phyloP scores from a whole-genome alignment of 2,329 filamentous ascomycete species.

The Trichophaea hybrida region DNA sequence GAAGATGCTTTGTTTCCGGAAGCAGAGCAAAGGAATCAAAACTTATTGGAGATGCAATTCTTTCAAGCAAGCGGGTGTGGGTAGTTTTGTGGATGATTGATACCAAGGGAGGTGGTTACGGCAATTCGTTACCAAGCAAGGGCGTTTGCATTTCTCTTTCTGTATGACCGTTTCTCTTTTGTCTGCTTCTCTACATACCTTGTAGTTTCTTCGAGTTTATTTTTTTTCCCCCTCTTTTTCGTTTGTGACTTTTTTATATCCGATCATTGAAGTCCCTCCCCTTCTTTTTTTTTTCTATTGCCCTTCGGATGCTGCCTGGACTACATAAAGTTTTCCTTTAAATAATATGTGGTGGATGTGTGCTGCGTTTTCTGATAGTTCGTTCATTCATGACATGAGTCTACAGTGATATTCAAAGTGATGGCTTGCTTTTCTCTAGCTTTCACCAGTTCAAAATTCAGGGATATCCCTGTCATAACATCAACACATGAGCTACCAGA shows the following conservation, averaged over 20 bases:
- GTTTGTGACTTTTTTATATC: constrained; percentile 15
- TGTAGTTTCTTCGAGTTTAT: constrained; percentile 22
- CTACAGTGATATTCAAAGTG: too few species aligned
- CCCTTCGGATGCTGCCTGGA: background rate
- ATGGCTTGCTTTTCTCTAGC: too few species aligned
- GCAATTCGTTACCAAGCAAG: constrained; percentile 4
- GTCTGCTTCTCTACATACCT: constrained; percentile 8
- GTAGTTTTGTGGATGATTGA: background rate
- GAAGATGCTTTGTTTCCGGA: constrained; percentile 3
- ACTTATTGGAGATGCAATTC: constrained; percentile 3
- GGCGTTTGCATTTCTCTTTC: constrained; percentile 6
- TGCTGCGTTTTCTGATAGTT: background rate
- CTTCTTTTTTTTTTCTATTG: constrained; percentile 26
- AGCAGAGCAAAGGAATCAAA: constrained; percentile 6
- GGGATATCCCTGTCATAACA: too few species aligned
- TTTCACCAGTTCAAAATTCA: too few species aligned
- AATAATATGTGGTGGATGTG: constrained; percentile 5
- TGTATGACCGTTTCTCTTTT: constrained; percentile 3
- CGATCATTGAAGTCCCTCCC: background rate
- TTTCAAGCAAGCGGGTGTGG: background rate
- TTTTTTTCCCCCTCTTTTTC: background rate
- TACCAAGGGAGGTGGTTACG: background rate
- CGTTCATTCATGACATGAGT: too few species aligned
- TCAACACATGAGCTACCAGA: too few species aligned
- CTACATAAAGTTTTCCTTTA: background rate